These are phyloP conservation scores for Fusarium newnesense DNA, from an alignment of 2,329 filamentous ascomycete species.

Conservation along the genomic window DNA sequence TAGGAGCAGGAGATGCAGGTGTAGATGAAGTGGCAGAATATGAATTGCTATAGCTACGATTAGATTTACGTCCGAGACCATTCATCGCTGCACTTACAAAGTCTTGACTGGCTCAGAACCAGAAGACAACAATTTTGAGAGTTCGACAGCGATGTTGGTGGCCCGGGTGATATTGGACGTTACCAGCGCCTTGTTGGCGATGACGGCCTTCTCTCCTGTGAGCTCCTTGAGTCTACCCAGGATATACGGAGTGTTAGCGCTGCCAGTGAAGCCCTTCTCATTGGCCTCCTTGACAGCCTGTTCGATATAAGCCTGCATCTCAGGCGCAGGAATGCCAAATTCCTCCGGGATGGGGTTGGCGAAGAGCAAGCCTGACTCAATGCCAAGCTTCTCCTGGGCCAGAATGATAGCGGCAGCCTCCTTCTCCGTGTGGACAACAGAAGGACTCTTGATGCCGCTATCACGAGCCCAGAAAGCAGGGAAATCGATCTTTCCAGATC, in stretches of 20 bases:
- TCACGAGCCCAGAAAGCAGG: constrained; percentile 94
- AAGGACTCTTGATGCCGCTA: constrained; percentile 83
- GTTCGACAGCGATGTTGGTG: constrained; percentile 63
- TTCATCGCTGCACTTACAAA: constrained; percentile 51
- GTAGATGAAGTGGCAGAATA: constrained; percentile 23
- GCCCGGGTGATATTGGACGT: constrained; percentile 64
- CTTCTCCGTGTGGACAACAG: constrained; percentile 76
- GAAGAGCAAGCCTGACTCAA: constrained; percentile 85
- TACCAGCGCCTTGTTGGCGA: constrained; percentile 76
- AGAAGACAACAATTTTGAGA: constrained; percentile 57
- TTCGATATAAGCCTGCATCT: constrained; percentile 77
- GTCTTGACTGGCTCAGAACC: constrained; percentile 44
- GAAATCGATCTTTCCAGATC: constrained; percentile 79
- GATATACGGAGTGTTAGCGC: constrained; percentile 86
- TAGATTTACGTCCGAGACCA: constrained; percentile 46
- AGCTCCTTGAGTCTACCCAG: constrained; percentile 82
- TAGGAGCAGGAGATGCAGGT: constrained; percentile 18
- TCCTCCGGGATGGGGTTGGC: constrained; percentile 86
- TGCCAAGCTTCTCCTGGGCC: constrained; percentile 76
- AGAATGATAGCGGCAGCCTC: constrained; percentile 92
- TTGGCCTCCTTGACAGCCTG: constrained; percentile 73
- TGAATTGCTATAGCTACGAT: constrained; percentile 50
- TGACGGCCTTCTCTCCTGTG: constrained; percentile 75
- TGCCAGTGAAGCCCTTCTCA: constrained; percentile 74
- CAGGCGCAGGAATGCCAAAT: constrained; percentile 73